Evolutionary conservation across 2,329 filamentous ascomycete genomes (phyloP).

Genomic region (Fusarium graminum): DNA sequence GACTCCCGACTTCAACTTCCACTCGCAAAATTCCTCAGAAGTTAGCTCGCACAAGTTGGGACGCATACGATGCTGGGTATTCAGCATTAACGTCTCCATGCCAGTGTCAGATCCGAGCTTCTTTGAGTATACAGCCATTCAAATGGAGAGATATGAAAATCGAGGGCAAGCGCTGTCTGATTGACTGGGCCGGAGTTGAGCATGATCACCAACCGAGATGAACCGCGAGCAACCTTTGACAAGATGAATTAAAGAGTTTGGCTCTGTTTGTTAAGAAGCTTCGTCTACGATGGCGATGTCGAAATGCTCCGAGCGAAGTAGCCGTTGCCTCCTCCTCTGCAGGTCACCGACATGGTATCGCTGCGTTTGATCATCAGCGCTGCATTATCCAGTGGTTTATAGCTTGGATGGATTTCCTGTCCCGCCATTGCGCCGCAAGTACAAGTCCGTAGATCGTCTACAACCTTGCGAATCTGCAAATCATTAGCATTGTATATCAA

Average conservation of each 20-base stretch:
- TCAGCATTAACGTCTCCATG: constrained; percentile 56
- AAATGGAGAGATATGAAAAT: constrained; percentile 59
- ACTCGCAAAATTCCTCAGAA: constrained; percentile 57
- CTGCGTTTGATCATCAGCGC: constrained; percentile 54
- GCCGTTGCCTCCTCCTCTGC: constrained; percentile 58
- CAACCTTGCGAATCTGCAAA: constrained; percentile 52
- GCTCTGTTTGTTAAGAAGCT: constrained; percentile 62
- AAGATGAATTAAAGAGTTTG: constrained; percentile 56
- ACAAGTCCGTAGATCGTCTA: constrained; percentile 52
- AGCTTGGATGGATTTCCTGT: constrained; percentile 46
- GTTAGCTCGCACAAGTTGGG: constrained; percentile 56
- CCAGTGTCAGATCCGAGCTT: background rate
- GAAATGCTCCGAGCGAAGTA: constrained; percentile 56
- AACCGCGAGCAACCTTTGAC: constrained; percentile 59
- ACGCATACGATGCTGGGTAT: constrained; percentile 62
- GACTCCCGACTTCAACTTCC: constrained; percentile 53
- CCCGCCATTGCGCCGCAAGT: constrained; percentile 54
- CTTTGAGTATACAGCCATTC: constrained; percentile 55
- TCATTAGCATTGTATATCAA: too few species aligned
- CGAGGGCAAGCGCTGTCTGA: constrained; percentile 51
- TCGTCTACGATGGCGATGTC: constrained; percentile 60
- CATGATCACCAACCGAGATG: constrained; percentile 61
- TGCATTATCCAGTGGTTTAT: constrained; percentile 53
- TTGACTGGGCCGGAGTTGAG: constrained; percentile 60
- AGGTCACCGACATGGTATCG: constrained; percentile 60